Percentiles rank a stretch among this genome's conserved stretches.
Evolutionary conservation across 1,139 yeast genomes (phyloP).

Genomic region (Nakaseomyces kungkrabaensis): DNA sequence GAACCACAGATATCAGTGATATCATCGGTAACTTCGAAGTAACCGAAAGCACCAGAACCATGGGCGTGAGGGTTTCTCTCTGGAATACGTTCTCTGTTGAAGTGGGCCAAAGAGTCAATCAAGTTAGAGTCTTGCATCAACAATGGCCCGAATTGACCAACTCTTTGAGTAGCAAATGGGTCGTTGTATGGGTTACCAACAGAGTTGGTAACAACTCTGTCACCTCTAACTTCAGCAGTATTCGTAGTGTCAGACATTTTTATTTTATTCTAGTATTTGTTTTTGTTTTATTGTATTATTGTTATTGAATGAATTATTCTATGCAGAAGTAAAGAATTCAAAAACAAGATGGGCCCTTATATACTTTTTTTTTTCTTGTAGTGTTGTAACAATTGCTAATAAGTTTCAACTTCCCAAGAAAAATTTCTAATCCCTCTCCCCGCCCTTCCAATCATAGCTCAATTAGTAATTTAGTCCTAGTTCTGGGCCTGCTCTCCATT

Average conservation of each 20-base stretch:
- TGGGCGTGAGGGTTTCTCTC: constrained; percentile 59
- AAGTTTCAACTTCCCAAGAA: too few relatives aligned
- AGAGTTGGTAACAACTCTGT: constrained; percentile 42
- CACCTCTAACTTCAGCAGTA: constrained; percentile 21
- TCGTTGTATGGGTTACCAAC: constrained; percentile 57
- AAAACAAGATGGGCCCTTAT: too few relatives aligned
- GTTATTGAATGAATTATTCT: neutral
- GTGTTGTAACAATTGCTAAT: too few relatives aligned
- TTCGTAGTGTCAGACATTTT: constrained; percentile 7
- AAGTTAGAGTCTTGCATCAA: constrained; percentile 48
- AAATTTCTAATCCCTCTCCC: too few relatives aligned
- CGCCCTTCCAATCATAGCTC: too few relatives aligned
- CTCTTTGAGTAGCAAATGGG: constrained; percentile 59
- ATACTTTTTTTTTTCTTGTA: too few relatives aligned
- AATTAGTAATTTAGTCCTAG: too few relatives aligned
- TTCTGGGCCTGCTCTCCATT: too few relatives aligned
- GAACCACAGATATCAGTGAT: constrained; percentile 44
- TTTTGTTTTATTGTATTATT: neutral
- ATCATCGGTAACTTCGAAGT: constrained; percentile 50
- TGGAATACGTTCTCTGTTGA: constrained; percentile 52
- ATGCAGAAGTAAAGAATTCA: too few relatives aligned
- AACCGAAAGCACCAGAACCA: constrained; percentile 55
- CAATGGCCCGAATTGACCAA: constrained; percentile 47
- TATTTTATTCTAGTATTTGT: neutral
- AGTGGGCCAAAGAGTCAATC: constrained; percentile 48